A percentile compares a stretch with the other conserved stretches of the same genome.
Evolutionary conservation across 2,329 filamentous ascomycete genomes (phyloP).

Genomic region (Alternaria arbusti): DNA sequence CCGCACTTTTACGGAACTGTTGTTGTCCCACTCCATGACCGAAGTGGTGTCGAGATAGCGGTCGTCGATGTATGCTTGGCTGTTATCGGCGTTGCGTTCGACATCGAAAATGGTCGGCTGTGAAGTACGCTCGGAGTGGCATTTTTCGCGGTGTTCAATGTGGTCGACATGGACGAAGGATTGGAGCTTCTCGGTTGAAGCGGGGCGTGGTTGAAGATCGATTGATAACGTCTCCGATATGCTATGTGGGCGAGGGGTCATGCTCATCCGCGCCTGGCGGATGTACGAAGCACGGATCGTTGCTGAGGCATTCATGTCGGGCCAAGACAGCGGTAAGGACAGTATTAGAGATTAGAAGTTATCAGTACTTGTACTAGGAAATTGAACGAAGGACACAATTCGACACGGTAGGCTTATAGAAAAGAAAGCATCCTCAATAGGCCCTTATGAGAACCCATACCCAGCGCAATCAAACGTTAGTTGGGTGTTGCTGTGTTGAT

Average conservation of each 20-base stretch:
- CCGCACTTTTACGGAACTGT: background rate
- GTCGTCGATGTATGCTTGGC: background rate
- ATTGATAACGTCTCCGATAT: background rate
- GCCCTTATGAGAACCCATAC: background rate
- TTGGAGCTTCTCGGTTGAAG: conserved; percentile 23
- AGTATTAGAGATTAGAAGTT: conserved; percentile 9
- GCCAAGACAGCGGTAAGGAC: background rate
- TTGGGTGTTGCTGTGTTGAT: conserved; percentile 2
- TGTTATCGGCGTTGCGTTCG: background rate
- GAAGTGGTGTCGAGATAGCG: background rate
- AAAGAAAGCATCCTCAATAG: background rate
- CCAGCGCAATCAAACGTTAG: background rate
- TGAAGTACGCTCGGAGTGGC: conserved; percentile 22
- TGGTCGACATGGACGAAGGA: conserved; percentile 28
- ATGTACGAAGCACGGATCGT: conserved; percentile 37
- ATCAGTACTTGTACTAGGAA: conserved; percentile 7
- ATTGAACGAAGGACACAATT: background rate
- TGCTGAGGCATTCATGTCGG: conserved; percentile 39
- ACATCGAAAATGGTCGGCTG: conserved; percentile 4
- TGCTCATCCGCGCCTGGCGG: conserved; percentile 28
- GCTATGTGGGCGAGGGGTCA: conserved; percentile 8
- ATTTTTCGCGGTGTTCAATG: conserved; percentile 28
- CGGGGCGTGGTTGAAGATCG: conserved; percentile 22
- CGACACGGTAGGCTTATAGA: background rate
- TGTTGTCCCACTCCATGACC: conserved; percentile 1